A percentile compares a stretch with the other conserved stretches of the same genome.
These are phyloP conservation scores for Fusarium euwallaceae DNA, from an alignment of 2,329 filamentous ascomycete genomes.

Conservation along the genomic window DNA sequence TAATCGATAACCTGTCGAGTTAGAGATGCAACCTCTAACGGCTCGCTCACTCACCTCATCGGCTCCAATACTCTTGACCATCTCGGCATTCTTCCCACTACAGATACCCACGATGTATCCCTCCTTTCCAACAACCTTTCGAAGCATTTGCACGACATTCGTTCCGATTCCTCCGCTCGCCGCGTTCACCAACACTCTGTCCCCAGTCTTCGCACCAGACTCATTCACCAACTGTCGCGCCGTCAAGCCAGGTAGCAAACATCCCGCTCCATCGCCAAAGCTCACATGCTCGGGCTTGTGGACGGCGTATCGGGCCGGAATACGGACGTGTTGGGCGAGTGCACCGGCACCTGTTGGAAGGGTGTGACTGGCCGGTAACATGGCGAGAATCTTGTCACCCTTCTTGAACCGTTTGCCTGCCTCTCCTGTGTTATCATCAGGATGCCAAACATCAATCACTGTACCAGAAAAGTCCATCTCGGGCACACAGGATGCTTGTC, in stretches of 20 bases:
- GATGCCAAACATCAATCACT: constrained; percentile 53
- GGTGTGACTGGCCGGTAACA: constrained; percentile 52
- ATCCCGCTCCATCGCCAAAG: constrained; percentile 53
- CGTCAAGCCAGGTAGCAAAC: constrained; percentile 55
- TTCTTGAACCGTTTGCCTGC: constrained; percentile 39
- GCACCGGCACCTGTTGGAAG: constrained; percentile 54
- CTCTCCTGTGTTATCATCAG: constrained; percentile 27
- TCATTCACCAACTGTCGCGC: constrained; percentile 55
- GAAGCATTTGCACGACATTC: constrained; percentile 60
- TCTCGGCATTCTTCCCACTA: constrained; percentile 59
- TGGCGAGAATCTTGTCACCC: constrained; percentile 55
- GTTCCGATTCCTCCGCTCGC: constrained; percentile 65
- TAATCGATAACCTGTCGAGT: constrained; percentile 57
- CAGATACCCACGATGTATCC: constrained; percentile 63
- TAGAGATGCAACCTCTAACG: background rate
- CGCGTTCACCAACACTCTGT: constrained; percentile 62
- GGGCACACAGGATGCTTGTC: constrained; percentile 53
- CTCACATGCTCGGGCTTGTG: constrained; percentile 48
- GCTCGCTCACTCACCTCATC: constrained; percentile 57
- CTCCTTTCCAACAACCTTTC: constrained; percentile 52
- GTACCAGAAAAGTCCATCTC: constrained; percentile 61
- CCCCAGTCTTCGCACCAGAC: constrained; percentile 54
- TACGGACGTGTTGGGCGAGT: constrained; percentile 55
- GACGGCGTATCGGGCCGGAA: constrained; percentile 52
- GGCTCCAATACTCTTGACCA: constrained; percentile 62